Evolutionary conservation across 805 yeast species (phyloP).

Genomic region (Kodamaea hsintzibuensis): DNA sequence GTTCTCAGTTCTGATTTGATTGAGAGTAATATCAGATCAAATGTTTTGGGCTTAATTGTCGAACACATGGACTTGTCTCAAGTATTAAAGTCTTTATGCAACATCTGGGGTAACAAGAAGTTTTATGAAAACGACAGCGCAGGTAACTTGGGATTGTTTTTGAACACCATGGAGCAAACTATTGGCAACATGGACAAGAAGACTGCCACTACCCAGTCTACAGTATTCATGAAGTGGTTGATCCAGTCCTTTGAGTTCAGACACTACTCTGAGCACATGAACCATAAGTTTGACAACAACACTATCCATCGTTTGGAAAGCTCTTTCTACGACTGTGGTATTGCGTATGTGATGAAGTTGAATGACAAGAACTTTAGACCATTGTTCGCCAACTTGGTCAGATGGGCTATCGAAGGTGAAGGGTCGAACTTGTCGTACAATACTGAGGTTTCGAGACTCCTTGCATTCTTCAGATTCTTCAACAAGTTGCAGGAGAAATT

Average conservation of each 20-base stretch:
- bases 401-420: slow-evolving; percentile 92
- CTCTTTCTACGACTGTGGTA: slow-evolving; percentile 68
- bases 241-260: slow-evolving; percentile 73
- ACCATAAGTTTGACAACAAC: slow-evolving; percentile 57
- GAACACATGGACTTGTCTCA: slow-evolving; percentile 67
- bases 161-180: slow-evolving; percentile 64
- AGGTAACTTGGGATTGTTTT: slow-evolving; percentile 60
- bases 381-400: slow-evolving; percentile 75
- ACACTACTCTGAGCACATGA: slow-evolving; percentile 40
- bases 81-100: slow-evolving; percentile 60
- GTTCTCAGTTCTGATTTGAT: slow-evolving; percentile 60
- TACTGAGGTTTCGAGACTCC: slow-evolving; percentile 56
- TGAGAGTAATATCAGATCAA: slow-evolving; percentile 58
- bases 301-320: slow-evolving; percentile 82
- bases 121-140: slow-evolving; percentile 36
- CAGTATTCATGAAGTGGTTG: slow-evolving; percentile 66
- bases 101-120: slow-evolving; percentile 54
- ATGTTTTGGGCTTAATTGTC: slow-evolving; percentile 60
- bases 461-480: slow-evolving; percentile 83
- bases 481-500: slow-evolving; percentile 80
- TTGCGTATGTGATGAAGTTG: slow-evolving; percentile 80
- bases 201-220: slow-evolving; percentile 69
- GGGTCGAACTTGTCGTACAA: slow-evolving; percentile 50
- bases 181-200: slow-evolving; percentile 72
- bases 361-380: slow-evolving; percentile 95